Evolutionary conservation across 805 yeast genomes (phyloP).

Genomic region (Sungouiella thailandica): DNA sequence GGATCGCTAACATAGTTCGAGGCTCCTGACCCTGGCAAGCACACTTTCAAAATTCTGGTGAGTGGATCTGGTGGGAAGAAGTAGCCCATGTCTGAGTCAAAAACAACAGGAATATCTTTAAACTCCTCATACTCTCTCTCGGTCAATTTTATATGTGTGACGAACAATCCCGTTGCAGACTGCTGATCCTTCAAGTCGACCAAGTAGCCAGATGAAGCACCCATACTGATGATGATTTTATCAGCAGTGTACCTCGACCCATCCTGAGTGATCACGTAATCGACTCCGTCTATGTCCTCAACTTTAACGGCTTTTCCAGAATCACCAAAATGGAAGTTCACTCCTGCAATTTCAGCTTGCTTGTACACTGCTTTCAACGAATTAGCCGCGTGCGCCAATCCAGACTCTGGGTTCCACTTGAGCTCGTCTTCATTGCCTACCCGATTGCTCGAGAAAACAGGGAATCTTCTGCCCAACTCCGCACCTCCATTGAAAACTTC

Average conservation of each 20-base stretch:
- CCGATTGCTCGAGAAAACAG: conserved; percentile 13
- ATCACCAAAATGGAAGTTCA: conserved; percentile 29
- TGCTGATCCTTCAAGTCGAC: conserved; percentile 26
- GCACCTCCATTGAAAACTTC: conserved; percentile 24
- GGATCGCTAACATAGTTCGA: conserved; percentile 13
- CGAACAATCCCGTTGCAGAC: conserved; percentile 32
- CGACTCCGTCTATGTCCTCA: conserved; percentile 3
- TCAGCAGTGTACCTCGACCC: conserved; percentile 29
- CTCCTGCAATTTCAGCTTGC: conserved; percentile 25
- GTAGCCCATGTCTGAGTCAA: conserved; percentile 39
- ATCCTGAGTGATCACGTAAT: conserved; percentile 16
- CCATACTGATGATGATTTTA: conserved; percentile 28
- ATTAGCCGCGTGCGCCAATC: conserved; percentile 39
- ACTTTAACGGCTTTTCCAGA: not conserved
- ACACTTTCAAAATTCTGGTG: conserved; percentile 32
- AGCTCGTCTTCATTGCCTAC: conserved; percentile 8
- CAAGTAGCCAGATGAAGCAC: conserved; percentile 33
- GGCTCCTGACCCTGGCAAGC: conserved; percentile 24
- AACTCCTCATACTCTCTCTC: conserved; percentile 29
- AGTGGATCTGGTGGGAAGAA: conserved; percentile 44
- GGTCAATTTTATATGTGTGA: conserved; percentile 32
- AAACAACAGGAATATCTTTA: conserved; percentile 38
- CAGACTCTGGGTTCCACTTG: conserved; percentile 36
- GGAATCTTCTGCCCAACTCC: conserved; percentile 18
- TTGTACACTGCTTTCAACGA: conserved; percentile 28